phyloP scores from a whole-genome alignment of 2,329 filamentous ascomycete genomes.

The Fusarium secorum region DNA sequence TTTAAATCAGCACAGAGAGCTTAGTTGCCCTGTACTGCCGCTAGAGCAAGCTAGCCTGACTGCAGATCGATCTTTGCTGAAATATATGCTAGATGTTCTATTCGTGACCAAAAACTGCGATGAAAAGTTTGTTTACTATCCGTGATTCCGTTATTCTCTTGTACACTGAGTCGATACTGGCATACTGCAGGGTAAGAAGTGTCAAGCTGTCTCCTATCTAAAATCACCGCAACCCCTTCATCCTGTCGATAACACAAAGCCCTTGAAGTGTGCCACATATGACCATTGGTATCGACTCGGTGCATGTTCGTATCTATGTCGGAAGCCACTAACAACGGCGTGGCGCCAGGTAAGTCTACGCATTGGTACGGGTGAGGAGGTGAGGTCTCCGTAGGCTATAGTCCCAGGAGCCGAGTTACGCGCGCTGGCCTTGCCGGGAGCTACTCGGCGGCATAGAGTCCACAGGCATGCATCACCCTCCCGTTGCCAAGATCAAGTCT shows the following conservation, averaged over 20 bases:
- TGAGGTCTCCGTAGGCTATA: background rate
- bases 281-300: background rate
- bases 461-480: background rate
- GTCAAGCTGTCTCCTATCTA: too few relatives aligned
- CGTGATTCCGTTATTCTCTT: background rate
- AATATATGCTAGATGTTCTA: background rate
- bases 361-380: background rate
- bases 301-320: background rate
- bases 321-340: background rate
- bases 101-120: accelerated
- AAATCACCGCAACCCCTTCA: background rate
- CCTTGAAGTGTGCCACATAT: background rate
- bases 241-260: background rate
- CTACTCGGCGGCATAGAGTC: background rate
- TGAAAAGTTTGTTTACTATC: accelerated
- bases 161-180: background rate
- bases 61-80: background rate
- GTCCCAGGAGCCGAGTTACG: background rate
- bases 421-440: background rate
- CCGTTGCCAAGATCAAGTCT: background rate
- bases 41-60: background rate
- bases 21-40: accelerated
- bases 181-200: background rate
- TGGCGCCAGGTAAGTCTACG: background rate
- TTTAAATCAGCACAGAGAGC: too few relatives aligned